Conservation (phyloP, 768 basidiomycete species). For the Hericium alpestre region DNA sequence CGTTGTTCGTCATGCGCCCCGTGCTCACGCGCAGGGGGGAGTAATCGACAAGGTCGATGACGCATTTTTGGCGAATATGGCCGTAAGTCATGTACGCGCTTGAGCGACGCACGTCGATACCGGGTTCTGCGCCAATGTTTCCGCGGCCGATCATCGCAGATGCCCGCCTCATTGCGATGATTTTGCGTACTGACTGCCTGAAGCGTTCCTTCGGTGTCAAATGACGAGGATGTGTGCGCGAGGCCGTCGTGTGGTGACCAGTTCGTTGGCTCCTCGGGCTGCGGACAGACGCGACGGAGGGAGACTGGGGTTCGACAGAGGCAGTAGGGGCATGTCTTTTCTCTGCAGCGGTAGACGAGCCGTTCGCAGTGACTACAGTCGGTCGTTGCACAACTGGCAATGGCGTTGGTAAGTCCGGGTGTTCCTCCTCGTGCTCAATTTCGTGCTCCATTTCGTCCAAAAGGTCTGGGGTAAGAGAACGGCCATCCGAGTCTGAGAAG, state of each 20-base stretch:
- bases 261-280: background rate
- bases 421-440: background rate
- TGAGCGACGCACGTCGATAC: constrained; percentile 54
- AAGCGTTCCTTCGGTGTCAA: constrained; percentile 40
- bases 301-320: background rate
- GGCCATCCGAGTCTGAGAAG: constrained; percentile 1
- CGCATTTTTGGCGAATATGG: constrained; percentile 47
- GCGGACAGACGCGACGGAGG: background rate
- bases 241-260: background rate
- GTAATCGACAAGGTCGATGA: constrained; percentile 62
- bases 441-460: background rate
- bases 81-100: constrained; percentile 47
- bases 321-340: background rate
- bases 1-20: constrained; percentile 46
- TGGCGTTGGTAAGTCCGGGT: background rate
- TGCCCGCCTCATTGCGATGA: constrained; percentile 52
- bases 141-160: constrained; percentile 27
- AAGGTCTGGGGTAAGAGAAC: constrained; percentile 2
- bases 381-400: background rate
- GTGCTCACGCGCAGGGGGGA: constrained; percentile 43
- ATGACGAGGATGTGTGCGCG: background rate
- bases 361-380: background rate
- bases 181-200: constrained; percentile 43
- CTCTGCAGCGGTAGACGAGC: background rate
- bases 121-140: constrained; percentile 57